Percentiles rank a stretch among this genome's conserved stretches.
Conservation (phyloP, 225 moss, liverwort and hornwort species). For the Bryum argenteum region DNA sequence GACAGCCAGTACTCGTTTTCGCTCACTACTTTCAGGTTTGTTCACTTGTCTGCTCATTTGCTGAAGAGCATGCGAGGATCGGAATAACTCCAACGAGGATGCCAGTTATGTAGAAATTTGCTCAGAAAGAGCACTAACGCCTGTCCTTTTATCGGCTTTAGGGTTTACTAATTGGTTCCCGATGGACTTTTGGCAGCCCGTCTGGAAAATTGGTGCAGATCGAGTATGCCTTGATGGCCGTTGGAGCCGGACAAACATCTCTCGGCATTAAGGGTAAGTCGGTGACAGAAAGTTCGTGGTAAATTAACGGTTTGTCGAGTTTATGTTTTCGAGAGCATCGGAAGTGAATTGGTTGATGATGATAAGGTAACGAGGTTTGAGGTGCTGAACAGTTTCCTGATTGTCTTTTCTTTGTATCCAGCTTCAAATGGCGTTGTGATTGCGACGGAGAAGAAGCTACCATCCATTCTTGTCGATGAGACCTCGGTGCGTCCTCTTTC, state of each 20-base stretch:
- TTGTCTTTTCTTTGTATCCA: slow-evolving; percentile 26
- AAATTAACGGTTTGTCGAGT: background rate
- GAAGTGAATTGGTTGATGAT: background rate
- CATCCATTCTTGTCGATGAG: slow-evolving; percentile 90
- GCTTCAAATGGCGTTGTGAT: slow-evolving; percentile 97
- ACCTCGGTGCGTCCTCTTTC: slow-evolving; percentile 54
- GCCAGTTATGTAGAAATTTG: background rate
- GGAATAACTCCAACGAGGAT: background rate
- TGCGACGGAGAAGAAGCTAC: slow-evolving; percentile 93
- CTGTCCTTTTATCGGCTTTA: slow-evolving; percentile 1
- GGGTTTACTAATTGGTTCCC: slow-evolving; percentile 3
- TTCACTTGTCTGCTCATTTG: background rate
- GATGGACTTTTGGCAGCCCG: slow-evolving; percentile 47
- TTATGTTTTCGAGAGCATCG: background rate
- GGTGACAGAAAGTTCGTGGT: background rate
- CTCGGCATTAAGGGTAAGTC: slow-evolving; percentile 82
- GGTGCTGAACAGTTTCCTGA: background rate
- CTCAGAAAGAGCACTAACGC: background rate
- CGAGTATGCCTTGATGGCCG: slow-evolving; percentile 97
- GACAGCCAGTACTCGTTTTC: slow-evolving; percentile 96
- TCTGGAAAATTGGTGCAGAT: slow-evolving; percentile 97
- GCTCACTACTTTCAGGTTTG: slow-evolving; percentile 92
- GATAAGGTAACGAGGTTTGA: background rate
- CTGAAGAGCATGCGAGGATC: background rate
- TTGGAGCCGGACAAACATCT: slow-evolving; percentile 96